A percentile compares a stretch with the other conserved stretches of the same genome.
Conservation (phyloP, 129 eudicot species). For the Centella asiatica region DNA sequence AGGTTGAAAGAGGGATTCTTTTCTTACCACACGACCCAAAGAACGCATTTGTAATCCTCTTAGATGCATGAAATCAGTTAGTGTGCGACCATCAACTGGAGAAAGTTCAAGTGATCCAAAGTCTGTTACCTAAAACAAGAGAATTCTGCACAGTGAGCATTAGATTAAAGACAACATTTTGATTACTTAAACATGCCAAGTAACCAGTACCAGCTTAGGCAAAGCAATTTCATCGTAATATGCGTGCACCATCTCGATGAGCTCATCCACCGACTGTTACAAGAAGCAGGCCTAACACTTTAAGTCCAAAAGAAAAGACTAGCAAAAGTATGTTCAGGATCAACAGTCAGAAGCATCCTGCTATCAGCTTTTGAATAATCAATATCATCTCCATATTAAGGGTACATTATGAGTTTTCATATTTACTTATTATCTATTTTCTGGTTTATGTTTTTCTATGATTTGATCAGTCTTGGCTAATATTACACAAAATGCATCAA, state of each 20-base stretch:
- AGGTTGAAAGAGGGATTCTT: not conserved
- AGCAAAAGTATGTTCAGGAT: not conserved
- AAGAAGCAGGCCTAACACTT: conserved; percentile 18
- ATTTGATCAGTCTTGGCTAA: not conserved
- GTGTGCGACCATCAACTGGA: conserved; percentile 99
- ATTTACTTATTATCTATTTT: not conserved
- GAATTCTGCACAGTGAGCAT: conserved; percentile 9
- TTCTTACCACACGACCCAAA: conserved; percentile 91
- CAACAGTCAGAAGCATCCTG: not conserved
- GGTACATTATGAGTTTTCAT: too few relatives aligned
- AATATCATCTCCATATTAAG: not conserved
- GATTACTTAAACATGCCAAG: not conserved
- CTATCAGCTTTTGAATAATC: not conserved
- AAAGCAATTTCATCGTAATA: conserved; percentile 89
- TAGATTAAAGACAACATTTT: not conserved
- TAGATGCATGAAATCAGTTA: conserved; percentile 98
- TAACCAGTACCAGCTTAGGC: conserved; percentile 81
- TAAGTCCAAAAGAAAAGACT: conserved; percentile 1
- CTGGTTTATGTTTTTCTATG: not conserved
- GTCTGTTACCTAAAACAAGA: conserved; percentile 66
- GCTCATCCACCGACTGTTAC: conserved; percentile 79
- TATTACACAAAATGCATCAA: not conserved
- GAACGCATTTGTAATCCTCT: conserved; percentile 92
- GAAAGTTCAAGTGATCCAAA: conserved; percentile 98
- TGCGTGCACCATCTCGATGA: conserved; percentile 65